Base-by-base conservation (phyloP, 768 basidiomycete genomes). In the Suillus subaureus region DNA sequence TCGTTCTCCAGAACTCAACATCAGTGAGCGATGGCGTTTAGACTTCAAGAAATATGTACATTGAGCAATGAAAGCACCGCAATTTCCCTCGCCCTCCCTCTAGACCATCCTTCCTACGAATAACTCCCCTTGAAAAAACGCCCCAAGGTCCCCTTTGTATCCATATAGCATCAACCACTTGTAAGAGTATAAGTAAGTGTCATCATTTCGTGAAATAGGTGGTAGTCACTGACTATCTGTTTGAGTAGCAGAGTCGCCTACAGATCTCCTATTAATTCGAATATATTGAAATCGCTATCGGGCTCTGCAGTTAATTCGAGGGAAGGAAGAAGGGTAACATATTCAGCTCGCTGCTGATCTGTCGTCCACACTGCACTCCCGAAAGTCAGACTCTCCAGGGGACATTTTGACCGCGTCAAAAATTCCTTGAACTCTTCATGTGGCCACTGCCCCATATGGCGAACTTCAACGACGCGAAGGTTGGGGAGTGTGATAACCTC, bases 401-500 rank as follows among this genome's bases (percentile, higher is more conserved):
- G 71, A 31, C 73, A 72, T 26, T 6, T 9, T 12, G 72, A 72
- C 3, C 71, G 68, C 51, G 16, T 23, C n/a, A 72, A 28, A 31
- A 72, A 72, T 11, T 65, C 23, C 51, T 52, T 74, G 52, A 72
- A 62, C 21, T 64, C 64, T 4, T 66, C 40, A 11, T 70, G 66
- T n/a, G 49, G 66, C 72, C 72, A 74, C 8, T 31, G 2, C 3
- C 16, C 26, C 12, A 69, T 42, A 54, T 65, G 61, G 21, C 39
- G 28, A 18, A 69, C 56, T 35, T 65, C 55, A 49, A 72, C 45
- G 13, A 58, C 33, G 4, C 51, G 55, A 37, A 72, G 62, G 16
- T 49, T 43, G 1, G 71, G 71, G 11, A 72, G 39, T 4, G 70
- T 67, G 21, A 74, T 55, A 4, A 57, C 43, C 33, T 72, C 49